Base-by-base conservation (phyloP, 495 filamentous ascomycete species). In the Neurospora sp. region DNA sequence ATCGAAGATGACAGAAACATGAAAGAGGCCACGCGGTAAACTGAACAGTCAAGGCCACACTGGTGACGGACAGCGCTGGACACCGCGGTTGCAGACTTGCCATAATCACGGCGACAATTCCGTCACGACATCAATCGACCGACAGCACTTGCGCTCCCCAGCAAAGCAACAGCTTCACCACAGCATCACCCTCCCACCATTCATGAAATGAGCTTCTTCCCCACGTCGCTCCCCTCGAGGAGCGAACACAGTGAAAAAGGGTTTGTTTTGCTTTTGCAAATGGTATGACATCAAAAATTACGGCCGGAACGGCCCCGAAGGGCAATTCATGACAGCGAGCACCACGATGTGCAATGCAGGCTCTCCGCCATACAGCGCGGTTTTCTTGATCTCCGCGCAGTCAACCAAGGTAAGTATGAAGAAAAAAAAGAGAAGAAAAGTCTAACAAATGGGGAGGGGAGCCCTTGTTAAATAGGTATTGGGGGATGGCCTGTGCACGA, bases 351-450 rank as follows among this genome's bases (percentile, higher is more conserved):
- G 75, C 75, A 77, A 77, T 77, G 73, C 71, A 77, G 75, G 75
- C 70, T 75, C 71, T 73, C 73, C 73, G 59, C 73, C 71, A 75
- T 77, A 75, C 73, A 23, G 41, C 73, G 37, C 46, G 71, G 71
- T 54, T 7, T 69, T 75, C 71, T 46, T 77, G 75, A 77, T 73
- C 75, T 71, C 71, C 71, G 66, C 48, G 73, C 71, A 75, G 69
- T 75, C 73, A 73, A 77, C 75, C 73, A 77, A 77, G 75, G 75
- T 77, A 77, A 77, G 75, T 77, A 77, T 77, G 73, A 77, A 77
- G 75, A 75, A 77, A 37, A 75, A 75, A 76, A 73, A 27, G n/a
- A 74, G 46, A 76, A 75, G 46, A 75, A 69, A 70, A 74, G 14
- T 2, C 27, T 7, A 69, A 75, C 70, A 70, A 59, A 62, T 54